phyloP scores from a whole-genome alignment of 2,329 filamentous ascomycete genomes.

The Talaromyces sp. region DNA sequence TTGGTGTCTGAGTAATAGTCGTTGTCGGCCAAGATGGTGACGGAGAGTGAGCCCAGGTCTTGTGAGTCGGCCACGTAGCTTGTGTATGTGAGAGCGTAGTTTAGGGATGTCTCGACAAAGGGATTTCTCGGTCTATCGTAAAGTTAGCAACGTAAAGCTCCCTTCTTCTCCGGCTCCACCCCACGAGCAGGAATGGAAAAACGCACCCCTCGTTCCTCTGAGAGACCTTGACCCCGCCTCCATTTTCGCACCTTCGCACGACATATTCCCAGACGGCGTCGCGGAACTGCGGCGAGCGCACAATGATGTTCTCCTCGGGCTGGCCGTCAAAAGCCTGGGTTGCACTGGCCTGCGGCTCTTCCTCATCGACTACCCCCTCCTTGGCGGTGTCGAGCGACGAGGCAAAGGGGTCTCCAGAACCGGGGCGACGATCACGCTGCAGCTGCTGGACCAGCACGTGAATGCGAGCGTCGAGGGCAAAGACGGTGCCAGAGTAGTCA shows the following conservation, averaged over 20 bases:
- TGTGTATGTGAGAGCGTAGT: conserved; percentile 81
- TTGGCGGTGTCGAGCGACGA: conserved; percentile 10
- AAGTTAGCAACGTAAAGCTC: background rate
- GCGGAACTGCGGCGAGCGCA: conserved; percentile 86
- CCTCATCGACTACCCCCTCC: conserved; percentile 11
- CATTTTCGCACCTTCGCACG: conserved; percentile 63
- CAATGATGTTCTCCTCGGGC: conserved; percentile 66
- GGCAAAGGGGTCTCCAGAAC: conserved; percentile 1
- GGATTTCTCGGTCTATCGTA: conserved; percentile 59
- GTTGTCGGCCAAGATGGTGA: conserved; percentile 90
- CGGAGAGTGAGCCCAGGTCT: conserved; percentile 61
- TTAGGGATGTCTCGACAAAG: conserved; percentile 88
- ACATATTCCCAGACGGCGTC: conserved; percentile 86
- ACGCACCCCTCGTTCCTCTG: conserved; percentile 49
- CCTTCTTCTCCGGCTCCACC: too few species aligned
- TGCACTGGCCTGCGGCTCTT: conserved; percentile 1
- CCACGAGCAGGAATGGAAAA: background rate
- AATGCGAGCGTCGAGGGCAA: conserved; percentile 61
- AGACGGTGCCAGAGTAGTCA: conserved; percentile 70
- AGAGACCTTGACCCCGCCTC: conserved; percentile 75
- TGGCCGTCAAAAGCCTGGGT: conserved; percentile 55
- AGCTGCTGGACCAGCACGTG: conserved; percentile 56
- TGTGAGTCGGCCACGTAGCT: conserved; percentile 45
- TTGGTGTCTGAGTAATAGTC: conserved; percentile 85
- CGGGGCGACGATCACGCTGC: conserved; percentile 27